These are phyloP conservation scores for Anisodus acutangulus DNA, from an alignment of 257 asterid species.

Conservation along the genomic window DNA sequence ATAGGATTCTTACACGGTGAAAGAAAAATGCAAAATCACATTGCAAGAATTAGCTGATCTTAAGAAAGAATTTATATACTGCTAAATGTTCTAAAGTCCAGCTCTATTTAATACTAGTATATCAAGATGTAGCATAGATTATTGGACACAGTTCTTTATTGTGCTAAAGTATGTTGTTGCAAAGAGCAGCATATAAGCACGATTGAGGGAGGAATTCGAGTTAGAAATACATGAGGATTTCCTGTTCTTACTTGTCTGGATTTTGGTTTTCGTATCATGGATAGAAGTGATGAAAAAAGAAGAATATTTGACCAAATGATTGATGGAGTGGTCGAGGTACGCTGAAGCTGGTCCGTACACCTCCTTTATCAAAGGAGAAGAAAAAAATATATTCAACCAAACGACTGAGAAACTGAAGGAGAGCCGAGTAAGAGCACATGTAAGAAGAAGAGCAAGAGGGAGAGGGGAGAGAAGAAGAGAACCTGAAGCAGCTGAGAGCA, in stretches of 20 bases:
- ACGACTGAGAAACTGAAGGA: neutral
- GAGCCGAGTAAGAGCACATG: neutral
- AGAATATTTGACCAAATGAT: neutral
- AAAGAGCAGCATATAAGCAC: conserved; percentile 16
- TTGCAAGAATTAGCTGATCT: neutral
- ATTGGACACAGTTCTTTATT: neutral
- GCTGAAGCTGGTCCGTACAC: too few species aligned
- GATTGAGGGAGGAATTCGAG: neutral
- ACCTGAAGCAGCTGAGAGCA: conserved; percentile 18
- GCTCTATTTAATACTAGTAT: neutral
- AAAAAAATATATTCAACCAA: too few species aligned
- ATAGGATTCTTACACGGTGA: neutral
- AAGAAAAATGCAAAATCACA: neutral
- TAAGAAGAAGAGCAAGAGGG: conserved; percentile 21
- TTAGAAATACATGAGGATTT: too few species aligned
- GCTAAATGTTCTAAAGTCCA: neutral
- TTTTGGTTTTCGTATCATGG: too few species aligned
- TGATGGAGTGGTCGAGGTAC: too few species aligned
- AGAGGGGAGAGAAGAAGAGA: neutral
- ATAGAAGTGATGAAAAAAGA: conserved; percentile 4
- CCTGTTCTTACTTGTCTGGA: too few species aligned
- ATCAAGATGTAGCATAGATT: neutral
- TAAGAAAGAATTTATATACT: neutral
- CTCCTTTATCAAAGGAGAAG: too few species aligned
- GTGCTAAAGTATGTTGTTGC: neutral